Percentiles rank a stretch among this genome's conserved stretches.
Evolutionary conservation across 2,329 filamentous ascomycete genomes (phyloP).

Genomic region (Passalora sequoiae): DNA sequence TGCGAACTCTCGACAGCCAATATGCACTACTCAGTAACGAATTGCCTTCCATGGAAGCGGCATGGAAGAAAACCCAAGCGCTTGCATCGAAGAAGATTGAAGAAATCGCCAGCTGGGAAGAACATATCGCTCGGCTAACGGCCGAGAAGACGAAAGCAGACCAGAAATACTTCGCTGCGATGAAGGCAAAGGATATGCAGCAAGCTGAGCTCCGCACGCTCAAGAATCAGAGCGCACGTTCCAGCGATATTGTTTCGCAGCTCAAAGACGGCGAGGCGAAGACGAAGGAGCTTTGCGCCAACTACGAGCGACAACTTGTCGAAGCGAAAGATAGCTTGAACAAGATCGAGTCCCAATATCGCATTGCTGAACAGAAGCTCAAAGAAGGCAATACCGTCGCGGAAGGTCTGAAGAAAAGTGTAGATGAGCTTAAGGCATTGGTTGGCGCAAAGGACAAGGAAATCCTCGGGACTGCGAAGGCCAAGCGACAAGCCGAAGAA

Average conservation of each 20-base stretch:
- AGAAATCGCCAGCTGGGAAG: conserved; percentile 70
- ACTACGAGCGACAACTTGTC: conserved; percentile 83
- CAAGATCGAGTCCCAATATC: conserved; percentile 65
- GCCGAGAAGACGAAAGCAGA: conserved; percentile 95
- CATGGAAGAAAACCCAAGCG: conserved; percentile 82
- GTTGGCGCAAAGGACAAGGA: conserved; percentile 71
- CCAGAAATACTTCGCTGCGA: conserved; percentile 94
- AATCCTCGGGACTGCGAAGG: conserved; percentile 58
- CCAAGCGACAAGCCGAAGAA: conserved; percentile 56
- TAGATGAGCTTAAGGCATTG: conserved; percentile 67
- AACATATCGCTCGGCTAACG: conserved; percentile 65
- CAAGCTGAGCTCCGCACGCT: conserved; percentile 74
- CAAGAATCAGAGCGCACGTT: conserved; percentile 78
- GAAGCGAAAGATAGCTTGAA: conserved; percentile 76
- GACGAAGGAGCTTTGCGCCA: conserved; percentile 68
- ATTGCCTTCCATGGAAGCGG: conserved; percentile 79
- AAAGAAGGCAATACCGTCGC: conserved; percentile 64
- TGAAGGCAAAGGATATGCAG: conserved; percentile 85
- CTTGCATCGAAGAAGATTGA: conserved; percentile 81
- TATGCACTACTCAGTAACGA: conserved; percentile 82
- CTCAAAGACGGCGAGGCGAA: conserved; percentile 84
- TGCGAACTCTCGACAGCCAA: conserved; percentile 70
- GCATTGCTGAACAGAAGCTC: conserved; percentile 66
- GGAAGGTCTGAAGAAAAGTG: conserved; percentile 69
- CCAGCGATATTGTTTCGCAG: conserved; percentile 86